Evolutionary conservation across 192 early-diverging fungal species (phyloP).

Genomic region (Umbelopsis sp.): DNA sequence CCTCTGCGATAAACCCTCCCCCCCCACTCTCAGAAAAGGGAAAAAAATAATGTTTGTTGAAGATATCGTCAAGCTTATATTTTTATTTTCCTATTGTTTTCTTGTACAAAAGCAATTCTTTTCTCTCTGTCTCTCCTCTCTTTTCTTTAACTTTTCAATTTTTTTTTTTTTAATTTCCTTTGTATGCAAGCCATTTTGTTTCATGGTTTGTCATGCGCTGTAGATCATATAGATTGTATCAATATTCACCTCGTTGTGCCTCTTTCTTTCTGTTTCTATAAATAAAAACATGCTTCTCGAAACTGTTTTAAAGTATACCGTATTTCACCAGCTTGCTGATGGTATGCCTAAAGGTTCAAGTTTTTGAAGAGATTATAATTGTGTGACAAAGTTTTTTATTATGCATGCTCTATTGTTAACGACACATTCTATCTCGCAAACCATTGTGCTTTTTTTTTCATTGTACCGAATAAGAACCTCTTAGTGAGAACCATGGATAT

Average conservation of each 20-base stretch:
- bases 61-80: background rate
- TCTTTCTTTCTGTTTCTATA: background rate
- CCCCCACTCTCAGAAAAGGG: background rate
- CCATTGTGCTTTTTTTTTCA: too few relatives aligned
- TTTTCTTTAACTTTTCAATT: background rate
- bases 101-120: constrained; percentile 2
- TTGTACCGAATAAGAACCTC: background rate
- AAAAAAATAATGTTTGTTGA: constrained; percentile 1
- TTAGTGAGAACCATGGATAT: constrained; percentile 14
- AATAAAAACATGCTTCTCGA: background rate
- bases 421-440: too few relatives aligned
- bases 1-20: too few relatives aligned
- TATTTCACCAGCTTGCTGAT: too few relatives aligned
- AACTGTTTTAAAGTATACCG: too few relatives aligned
- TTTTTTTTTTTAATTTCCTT: background rate
- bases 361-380: too few relatives aligned
- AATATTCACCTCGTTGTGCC: background rate
- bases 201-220: background rate
- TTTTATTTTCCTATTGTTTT: background rate
- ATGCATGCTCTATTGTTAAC: too few relatives aligned
- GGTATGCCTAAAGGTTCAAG: too few relatives aligned
- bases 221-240: constrained; percentile 16
- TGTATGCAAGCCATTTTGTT: background rate
- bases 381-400: too few relatives aligned
- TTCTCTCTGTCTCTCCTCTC: background rate